A percentile compares a stretch with the other conserved stretches of the same genome.
phyloP scores from a whole-genome alignment of 768 basidiomycete genomes.

The Phylloporus sp. region DNA sequence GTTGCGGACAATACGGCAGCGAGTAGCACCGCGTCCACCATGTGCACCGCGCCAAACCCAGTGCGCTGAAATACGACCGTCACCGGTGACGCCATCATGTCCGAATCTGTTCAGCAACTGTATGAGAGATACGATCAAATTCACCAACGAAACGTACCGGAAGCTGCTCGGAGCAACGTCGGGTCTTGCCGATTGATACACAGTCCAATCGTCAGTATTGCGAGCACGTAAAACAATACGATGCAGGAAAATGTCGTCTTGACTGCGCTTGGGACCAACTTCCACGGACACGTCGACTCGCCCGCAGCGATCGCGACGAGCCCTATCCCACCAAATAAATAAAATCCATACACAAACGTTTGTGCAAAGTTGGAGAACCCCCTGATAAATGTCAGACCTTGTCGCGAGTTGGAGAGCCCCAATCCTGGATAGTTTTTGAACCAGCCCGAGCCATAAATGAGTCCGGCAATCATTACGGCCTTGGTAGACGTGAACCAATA shows the following conservation, averaged over 20 bases:
- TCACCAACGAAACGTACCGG: constrained; percentile 28
- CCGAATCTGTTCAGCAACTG: constrained; percentile 33
- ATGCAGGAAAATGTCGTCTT: constrained; percentile 68
- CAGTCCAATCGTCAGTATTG: constrained; percentile 62
- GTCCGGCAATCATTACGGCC: constrained; percentile 57
- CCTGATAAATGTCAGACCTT: constrained; percentile 50
- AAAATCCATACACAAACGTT: constrained; percentile 67
- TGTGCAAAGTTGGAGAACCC: constrained; percentile 51
- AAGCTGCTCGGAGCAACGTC: constrained; percentile 46
- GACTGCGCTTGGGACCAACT: constrained; percentile 59
- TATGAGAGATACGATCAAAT: no score
- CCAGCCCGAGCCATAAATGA: constrained; percentile 62
- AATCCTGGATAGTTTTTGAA: constrained; percentile 56
- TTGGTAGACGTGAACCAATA: constrained; percentile 66
- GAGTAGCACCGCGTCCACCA: constrained; percentile 65
- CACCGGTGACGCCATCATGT: constrained; percentile 56
- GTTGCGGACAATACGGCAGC: constrained; percentile 64
- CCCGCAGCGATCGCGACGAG: constrained; percentile 72
- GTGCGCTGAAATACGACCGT: constrained; percentile 62
- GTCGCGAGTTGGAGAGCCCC: constrained; percentile 47
- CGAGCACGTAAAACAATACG: constrained; percentile 59
- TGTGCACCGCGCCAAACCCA: constrained; percentile 57
- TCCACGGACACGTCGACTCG: constrained; percentile 60
- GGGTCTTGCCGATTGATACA: constrained; percentile 60
- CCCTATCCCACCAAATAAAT: constrained; percentile 66